These are phyloP conservation scores for Hymenoscyphus occultus DNA, from an alignment of 2,329 filamentous ascomycete species.

Conservation along the genomic window DNA sequence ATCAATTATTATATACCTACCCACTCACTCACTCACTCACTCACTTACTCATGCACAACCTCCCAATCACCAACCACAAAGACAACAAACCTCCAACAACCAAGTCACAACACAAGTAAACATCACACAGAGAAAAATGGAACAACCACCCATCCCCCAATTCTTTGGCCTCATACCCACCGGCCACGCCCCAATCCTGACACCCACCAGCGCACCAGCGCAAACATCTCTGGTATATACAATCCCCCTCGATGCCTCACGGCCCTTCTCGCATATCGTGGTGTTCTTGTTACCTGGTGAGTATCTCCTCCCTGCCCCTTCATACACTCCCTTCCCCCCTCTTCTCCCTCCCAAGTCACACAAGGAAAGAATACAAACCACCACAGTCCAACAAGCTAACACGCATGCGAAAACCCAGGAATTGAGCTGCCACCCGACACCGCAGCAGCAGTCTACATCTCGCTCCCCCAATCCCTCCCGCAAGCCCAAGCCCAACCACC, in stretches of 20 bases:
- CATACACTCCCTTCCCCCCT: too few relatives aligned
- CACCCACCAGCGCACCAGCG: conserved; percentile 51
- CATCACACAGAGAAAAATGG: background rate
- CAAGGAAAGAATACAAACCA: background rate
- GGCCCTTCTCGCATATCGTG: conserved; percentile 74
- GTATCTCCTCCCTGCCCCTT: too few relatives aligned
- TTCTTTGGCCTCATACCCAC: conserved; percentile 48
- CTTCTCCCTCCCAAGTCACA: too few relatives aligned
- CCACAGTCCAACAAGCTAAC: background rate
- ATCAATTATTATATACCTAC: background rate
- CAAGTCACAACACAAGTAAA: background rate
- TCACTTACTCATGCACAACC: background rate
- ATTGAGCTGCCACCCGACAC: conserved; percentile 68
- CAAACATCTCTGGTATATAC: conserved; percentile 56
- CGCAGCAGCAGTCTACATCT: conserved; percentile 87
- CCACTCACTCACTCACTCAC: background rate
- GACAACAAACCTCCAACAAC: background rate
- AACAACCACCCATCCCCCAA: conserved; percentile 23
- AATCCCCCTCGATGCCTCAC: conserved; percentile 43
- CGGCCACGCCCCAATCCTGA: conserved; percentile 55
- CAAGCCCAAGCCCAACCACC: conserved; percentile 30
- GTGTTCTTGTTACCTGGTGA: conserved; percentile 80
- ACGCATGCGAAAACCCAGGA: conserved; percentile 10
- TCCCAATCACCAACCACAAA: background rate
- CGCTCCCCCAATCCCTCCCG: conserved; percentile 49